Base-by-base conservation (phyloP, 306 rosid genomes). In the Abrus precatorius region DNA sequence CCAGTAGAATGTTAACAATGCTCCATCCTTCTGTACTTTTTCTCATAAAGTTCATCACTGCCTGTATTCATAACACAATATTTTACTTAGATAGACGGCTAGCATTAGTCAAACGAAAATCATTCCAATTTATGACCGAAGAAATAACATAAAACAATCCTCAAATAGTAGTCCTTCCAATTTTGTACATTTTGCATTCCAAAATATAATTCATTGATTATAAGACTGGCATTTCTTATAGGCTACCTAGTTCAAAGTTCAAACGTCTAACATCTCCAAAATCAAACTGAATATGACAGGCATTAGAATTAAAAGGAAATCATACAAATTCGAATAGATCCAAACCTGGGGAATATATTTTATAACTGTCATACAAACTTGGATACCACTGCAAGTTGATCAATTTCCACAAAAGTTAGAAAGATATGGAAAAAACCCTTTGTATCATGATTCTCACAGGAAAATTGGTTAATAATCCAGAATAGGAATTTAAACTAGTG, bases 261-360 rank as follows among this genome's bases (percentile, higher is more conserved):
- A 57, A 6, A 29, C 5, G 44, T 30, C 9, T 33, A 52, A 40
- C 52, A 29, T 13, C 56, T 41, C 32, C 27, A 2, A 30, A 52
- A 12, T 40, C 33, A 20, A 65, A 49, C 6, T 76, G 43, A 62
- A 34, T 62, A 33, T 32, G 6, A 32, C 27, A 60, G 6, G 79
- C 6, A 45, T 14, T 33, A 40, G 13, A 62, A 49, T 43, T 52
- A 50, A 9, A 72, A 62, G 57, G 56, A 62, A 49, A 12, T 53
- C 28, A 27, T 27, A 38, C 28, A 34, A 59, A 79, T 62, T 55
- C 1, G 38, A 48, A 41, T 6, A 12, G 64, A 69, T 14, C 49
- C 88, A 74, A 62, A 93, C 98, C 99, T 95, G 99, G 28, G 99
- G 99, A 60, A 93, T 88, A 77, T 95, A 95, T 78, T 95, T 95